Base-by-base conservation (phyloP, 2,329 filamentous ascomycete species). In the Grosmannia clavigera region DNA sequence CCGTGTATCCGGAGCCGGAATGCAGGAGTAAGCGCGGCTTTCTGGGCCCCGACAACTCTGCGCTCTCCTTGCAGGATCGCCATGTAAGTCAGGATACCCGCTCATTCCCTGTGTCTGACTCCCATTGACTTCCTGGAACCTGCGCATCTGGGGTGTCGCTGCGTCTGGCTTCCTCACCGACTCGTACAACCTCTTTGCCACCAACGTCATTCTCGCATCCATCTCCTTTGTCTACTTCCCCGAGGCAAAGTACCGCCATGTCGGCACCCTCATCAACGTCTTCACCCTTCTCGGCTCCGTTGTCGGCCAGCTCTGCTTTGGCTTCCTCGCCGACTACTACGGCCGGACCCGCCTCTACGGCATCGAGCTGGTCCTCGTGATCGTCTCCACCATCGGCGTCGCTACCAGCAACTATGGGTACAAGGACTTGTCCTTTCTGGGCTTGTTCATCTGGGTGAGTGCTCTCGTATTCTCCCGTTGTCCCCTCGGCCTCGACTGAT, bases 321-420 rank as follows among this genome's bases (percentile, higher is more conserved):
- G 79, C 51, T 78, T 76, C 61, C 72, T 82, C 6, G 79, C 79
- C 46, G 79, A 82, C 64, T 75, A 75, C 60, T 79, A 77, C 66
- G 79, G 79, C n/a, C 74, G 79, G 25, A 81, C 79, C 14, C 74
- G 77, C 5, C 72, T 81, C 2, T 82, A 82, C 60, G 79, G 79
- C n/a, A 77, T 82, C 58, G 79, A 81, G 67, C 70, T 82, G 16
- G 71, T 80, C 19, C 76, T 82, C 12, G 79, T 82, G 55, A 79
- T 82, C 57, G 75, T 81, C 10, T 80, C 78, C 19, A 82, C 79
- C n/a, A 78, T 81, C 62, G 79, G 79, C 10, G 76, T 80, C 3
- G 78, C 77, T n/a, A 80, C 78, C 0, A 77, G 75, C 59, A 80
- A 75, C 61, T 73, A 73, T 64, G 78, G 78, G 38, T 78, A 77